phyloP scores from a whole-genome alignment of 1,284 basidiomycete genomes.

The Clitocybe nebularis region DNA sequence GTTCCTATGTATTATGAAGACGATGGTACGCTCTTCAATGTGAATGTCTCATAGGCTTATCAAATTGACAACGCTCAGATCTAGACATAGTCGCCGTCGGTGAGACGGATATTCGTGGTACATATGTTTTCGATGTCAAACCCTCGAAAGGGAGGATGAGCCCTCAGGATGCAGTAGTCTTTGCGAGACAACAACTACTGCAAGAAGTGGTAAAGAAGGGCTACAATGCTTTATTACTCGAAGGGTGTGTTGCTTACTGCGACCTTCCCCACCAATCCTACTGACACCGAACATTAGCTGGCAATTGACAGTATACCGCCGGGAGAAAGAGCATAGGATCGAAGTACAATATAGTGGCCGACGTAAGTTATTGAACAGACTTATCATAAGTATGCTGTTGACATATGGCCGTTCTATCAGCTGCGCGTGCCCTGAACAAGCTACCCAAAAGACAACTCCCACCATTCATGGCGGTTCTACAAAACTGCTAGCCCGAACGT shows the following conservation, averaged over 20 bases:
- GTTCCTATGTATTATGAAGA: constrained; percentile 61
- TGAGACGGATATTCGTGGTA: constrained; percentile 48
- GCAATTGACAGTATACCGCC: constrained; percentile 61
- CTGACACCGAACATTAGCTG: constrained; percentile 42
- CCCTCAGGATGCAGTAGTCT: constrained; percentile 50
- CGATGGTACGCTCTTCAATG: constrained; percentile 41
- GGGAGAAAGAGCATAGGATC: constrained; percentile 55
- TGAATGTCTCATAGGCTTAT: background rate
- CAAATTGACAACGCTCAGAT: constrained; percentile 36
- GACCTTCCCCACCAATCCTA: constrained; percentile 2
- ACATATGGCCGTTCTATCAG: constrained; percentile 23
- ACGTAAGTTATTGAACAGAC: constrained; percentile 32
- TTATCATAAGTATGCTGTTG: constrained; percentile 2
- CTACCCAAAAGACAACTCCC: constrained; percentile 42
- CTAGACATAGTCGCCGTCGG: constrained; percentile 53
- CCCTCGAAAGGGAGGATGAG: constrained; percentile 35
- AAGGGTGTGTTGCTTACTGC: constrained; percentile 45
- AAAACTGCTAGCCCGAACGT: constrained; percentile 31
- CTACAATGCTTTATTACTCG: constrained; percentile 60
- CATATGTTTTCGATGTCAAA: constrained; percentile 61
- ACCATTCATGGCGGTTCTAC: constrained; percentile 64
- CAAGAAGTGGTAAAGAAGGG: constrained; percentile 51
- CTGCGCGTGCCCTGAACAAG: constrained; percentile 52
- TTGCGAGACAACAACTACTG: constrained; percentile 61
- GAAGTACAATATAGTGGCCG: constrained; percentile 67